Evolutionary conservation across 2,329 filamentous ascomycete species (phyloP).

Genomic region (Talaromyces albobiverticillius): DNA sequence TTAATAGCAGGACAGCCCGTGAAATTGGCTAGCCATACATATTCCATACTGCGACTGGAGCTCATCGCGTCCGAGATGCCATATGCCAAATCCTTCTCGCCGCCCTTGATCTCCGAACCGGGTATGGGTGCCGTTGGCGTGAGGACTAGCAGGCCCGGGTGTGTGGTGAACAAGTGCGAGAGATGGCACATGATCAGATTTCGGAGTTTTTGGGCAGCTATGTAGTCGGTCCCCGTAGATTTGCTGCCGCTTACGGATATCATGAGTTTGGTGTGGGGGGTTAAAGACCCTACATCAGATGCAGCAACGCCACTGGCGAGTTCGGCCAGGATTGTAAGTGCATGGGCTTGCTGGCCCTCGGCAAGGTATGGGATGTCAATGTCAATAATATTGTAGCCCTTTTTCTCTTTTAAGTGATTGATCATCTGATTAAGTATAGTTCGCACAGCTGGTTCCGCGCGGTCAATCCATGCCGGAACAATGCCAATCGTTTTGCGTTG

Average conservation of each 20-base stretch:
- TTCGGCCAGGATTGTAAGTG: slow-evolving; percentile 73
- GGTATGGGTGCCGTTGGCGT: slow-evolving; percentile 73
- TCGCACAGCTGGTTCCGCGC: slow-evolving; percentile 63
- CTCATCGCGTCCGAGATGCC: slow-evolving; percentile 73
- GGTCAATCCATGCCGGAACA: slow-evolving; percentile 66
- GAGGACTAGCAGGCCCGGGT: slow-evolving; percentile 75
- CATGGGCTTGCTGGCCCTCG: slow-evolving; percentile 74
- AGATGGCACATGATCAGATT: slow-evolving; percentile 76
- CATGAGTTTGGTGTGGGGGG: slow-evolving; percentile 67
- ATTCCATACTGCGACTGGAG: slow-evolving; percentile 77
- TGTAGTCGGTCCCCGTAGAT: slow-evolving; percentile 66
- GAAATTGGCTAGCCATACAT: slow-evolving; percentile 81
- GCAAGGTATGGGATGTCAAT: slow-evolving; percentile 57
- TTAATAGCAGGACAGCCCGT: slow-evolving; percentile 72
- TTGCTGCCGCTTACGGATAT: slow-evolving; percentile 60
- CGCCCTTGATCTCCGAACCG: slow-evolving; percentile 67
- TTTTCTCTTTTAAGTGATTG: slow-evolving; percentile 45
- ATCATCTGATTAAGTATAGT: slow-evolving; percentile 62
- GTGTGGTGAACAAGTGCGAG: slow-evolving; percentile 63
- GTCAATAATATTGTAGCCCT: slow-evolving; percentile 44
- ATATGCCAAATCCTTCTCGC: slow-evolving; percentile 57
- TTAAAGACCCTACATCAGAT: slow-evolving; percentile 56
- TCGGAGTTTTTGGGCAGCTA: slow-evolving; percentile 71
- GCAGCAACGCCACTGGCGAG: slow-evolving; percentile 52
- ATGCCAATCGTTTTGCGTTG: slow-evolving; percentile 67